A percentile compares a stretch with the other conserved stretches of the same genome.
Conservation (phyloP, 2,329 filamentous ascomycete species). For the Alternaria tenuissima region DNA sequence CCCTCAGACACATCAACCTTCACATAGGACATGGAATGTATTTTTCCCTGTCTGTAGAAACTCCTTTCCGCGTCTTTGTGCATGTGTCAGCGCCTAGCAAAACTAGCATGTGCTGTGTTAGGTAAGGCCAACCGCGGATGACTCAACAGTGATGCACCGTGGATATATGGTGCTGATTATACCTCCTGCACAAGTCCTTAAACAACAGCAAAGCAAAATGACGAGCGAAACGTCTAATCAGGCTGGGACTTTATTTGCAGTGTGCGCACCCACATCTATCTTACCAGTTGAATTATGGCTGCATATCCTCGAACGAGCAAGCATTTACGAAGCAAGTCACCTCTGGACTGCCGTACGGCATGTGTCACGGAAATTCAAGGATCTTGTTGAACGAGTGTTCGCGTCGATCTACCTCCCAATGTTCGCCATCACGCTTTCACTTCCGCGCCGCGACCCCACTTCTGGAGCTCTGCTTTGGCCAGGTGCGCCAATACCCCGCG, state of each 20-base stretch:
- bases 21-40: neutral
- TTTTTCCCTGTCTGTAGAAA: neutral
- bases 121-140: no score
- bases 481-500: conserved; percentile 16
- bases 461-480: conserved; percentile 24
- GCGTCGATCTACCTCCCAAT: conserved; percentile 21
- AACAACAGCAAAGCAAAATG: no score
- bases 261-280: neutral
- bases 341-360: conserved; percentile 30
- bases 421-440: conserved; percentile 21
- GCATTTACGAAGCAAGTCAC: conserved; percentile 15
- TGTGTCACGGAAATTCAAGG: conserved; percentile 23
- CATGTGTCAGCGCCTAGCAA: no score
- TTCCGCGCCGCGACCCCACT: conserved; percentile 30
- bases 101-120: no score
- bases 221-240: no score
- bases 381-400: conserved; percentile 28
- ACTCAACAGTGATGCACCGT: no score
- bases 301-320: conserved; percentile 20
- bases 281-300: conserved; percentile 31
- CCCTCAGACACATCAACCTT: neutral
- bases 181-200: no score
- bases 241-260: no score
- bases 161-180: no score
- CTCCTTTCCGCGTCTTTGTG: neutral